Evolutionary conservation across 2,329 filamentous ascomycete genomes (phyloP).

Genomic region (Calonectria hawksworthii): DNA sequence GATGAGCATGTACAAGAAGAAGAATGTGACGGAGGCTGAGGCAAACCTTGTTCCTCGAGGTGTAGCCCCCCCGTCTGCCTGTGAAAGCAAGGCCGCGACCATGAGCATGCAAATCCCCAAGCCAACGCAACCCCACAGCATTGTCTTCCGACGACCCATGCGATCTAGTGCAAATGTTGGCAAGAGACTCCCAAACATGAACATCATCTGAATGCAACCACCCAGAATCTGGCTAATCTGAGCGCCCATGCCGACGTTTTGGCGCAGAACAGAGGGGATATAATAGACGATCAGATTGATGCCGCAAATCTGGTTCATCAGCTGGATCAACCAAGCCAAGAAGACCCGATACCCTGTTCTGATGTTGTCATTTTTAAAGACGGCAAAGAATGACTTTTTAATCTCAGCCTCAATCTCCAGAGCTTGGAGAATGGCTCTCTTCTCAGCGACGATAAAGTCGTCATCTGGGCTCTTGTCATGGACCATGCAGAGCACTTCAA

Average conservation of each 20-base stretch:
- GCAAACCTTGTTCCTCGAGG: neutral
- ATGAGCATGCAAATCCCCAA: neutral
- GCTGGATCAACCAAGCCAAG: neutral
- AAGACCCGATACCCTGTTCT: neutral
- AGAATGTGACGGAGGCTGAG: neutral
- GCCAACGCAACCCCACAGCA: neutral
- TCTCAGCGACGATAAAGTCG: neutral
- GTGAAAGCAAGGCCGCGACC: neutral
- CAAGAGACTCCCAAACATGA: neutral
- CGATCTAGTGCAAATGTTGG: neutral
- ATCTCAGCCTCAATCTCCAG: neutral
- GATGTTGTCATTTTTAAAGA: neutral
- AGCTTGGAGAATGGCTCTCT: neutral
- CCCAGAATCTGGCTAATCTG: neutral
- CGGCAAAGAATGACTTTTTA: neutral
- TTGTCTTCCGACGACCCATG: neutral
- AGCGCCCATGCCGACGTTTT: neutral
- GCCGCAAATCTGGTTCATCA: neutral
- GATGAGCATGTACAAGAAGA: neutral
- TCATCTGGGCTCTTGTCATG: neutral
- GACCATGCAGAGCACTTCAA: neutral
- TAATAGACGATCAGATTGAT: neutral
- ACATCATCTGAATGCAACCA: neutral
- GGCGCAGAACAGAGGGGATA: neutral
- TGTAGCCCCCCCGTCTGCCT: neutral